Evolutionary conservation across 2,329 filamentous ascomycete genomes (phyloP).

Genomic region (Fusarium tjaetaba): DNA sequence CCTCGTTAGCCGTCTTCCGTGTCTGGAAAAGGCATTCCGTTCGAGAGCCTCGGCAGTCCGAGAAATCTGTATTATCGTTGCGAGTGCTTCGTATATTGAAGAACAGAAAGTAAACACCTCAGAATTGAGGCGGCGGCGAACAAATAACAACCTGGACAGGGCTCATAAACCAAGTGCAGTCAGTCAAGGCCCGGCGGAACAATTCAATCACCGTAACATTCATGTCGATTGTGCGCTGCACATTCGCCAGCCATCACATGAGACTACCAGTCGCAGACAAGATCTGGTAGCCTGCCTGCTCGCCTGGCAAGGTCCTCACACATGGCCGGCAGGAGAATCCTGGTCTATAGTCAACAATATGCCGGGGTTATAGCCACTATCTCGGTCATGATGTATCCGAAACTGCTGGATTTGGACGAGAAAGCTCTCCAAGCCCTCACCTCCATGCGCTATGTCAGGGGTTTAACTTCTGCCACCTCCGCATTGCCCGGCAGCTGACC

Average conservation of each 20-base stretch:
- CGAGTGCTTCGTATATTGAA: not conserved
- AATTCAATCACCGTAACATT: not conserved
- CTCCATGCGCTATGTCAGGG: conserved; percentile 18
- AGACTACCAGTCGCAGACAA: conserved; percentile 18
- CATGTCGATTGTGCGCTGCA: not conserved
- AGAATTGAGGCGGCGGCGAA: not conserved
- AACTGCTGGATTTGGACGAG: conserved; percentile 23
- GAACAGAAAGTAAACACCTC: not conserved
- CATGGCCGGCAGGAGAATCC: conserved; percentile 8
- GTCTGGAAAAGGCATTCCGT: conserved; percentile 8
- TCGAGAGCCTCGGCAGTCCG: conserved; percentile 4
- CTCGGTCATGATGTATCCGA: conserved; percentile 24
- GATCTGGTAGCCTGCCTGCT: conserved; percentile 3
- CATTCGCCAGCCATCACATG: conserved; percentile 21
- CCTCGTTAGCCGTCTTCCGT: conserved; percentile 10
- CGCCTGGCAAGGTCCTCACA: not conserved
- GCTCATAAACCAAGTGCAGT: not conserved
- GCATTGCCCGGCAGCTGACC: conserved; percentile 19
- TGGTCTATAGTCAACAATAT: conserved; percentile 18
- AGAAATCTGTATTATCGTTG: not conserved
- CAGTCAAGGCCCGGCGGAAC: not conserved
- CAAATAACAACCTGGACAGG: not conserved
- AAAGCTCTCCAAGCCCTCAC: conserved; percentile 11
- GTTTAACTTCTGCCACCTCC: conserved; percentile 14
- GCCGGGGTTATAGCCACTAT: conserved; percentile 12